Conservation (phyloP, 306 rosid species). For the Rosa chinensis region DNA sequence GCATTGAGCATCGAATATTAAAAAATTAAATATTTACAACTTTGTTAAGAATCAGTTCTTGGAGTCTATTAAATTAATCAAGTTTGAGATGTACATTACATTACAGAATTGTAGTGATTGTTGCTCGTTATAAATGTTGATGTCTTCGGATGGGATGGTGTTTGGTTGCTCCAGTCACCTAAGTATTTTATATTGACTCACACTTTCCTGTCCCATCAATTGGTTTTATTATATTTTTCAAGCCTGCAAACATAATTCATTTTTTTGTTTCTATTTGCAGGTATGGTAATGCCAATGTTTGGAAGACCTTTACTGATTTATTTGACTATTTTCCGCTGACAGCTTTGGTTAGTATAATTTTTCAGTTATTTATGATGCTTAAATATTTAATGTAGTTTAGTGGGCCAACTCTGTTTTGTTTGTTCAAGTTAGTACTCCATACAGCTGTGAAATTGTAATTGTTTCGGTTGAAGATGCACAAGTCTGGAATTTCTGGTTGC, state of each 20-base stretch:
- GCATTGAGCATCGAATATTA: neutral
- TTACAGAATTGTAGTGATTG: neutral
- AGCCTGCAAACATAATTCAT: conserved; percentile 8
- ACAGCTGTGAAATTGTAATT: neutral
- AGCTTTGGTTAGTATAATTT: conserved; percentile 74
- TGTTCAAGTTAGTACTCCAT: neutral
- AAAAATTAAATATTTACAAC: neutral
- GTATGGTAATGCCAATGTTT: conserved; percentile 97
- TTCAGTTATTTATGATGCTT: conserved; percentile 1
- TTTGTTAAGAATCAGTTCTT: neutral
- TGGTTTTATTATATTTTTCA: neutral
- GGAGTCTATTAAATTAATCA: neutral
- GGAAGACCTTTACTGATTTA: conserved; percentile 93
- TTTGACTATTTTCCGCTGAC: conserved; percentile 97
- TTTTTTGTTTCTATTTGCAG: conserved; percentile 44
- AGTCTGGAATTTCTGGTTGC: neutral
- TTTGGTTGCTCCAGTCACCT: neutral
- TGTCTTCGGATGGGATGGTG: neutral
- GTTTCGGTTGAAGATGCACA: neutral
- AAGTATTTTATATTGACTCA: neutral
- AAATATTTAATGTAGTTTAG: neutral
- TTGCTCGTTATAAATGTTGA: neutral
- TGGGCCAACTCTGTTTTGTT: neutral
- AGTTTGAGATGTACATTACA: neutral
- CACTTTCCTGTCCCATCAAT: neutral